Evolutionary conservation across 2,329 filamentous ascomycete species (phyloP).

Genomic region (Westerdykella aurantiaca): DNA sequence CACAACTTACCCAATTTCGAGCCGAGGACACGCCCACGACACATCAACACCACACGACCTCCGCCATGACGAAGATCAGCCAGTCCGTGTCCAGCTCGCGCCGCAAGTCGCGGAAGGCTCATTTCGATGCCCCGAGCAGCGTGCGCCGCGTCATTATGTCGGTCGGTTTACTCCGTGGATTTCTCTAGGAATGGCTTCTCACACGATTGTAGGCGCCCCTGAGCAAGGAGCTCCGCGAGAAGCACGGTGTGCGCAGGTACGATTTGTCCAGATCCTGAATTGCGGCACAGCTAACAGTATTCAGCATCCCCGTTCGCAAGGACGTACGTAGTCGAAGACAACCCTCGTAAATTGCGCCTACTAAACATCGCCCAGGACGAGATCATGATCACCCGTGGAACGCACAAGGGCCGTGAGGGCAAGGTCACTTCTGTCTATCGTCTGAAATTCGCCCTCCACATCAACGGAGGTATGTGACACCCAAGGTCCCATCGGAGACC

Average conservation of each 20-base stretch:
- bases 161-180: constrained; percentile 59
- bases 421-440: constrained; percentile 87
- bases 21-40: constrained; percentile 21
- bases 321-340: constrained; percentile 45
- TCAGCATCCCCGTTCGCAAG: constrained; percentile 85
- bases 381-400: constrained; percentile 84
- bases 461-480: constrained; percentile 62
- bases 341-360: constrained; percentile 31
- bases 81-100: constrained; percentile 66
- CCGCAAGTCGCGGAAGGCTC: constrained; percentile 98
- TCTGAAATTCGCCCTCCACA: constrained; percentile 86
- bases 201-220: constrained; percentile 34
- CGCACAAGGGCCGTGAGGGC: constrained; percentile 97
- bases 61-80: constrained; percentile 69
- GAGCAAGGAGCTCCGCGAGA: constrained; percentile 84
- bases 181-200: constrained; percentile 20
- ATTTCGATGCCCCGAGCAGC: constrained; percentile 93
- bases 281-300: constrained; percentile 4
- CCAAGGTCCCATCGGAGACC: background rate
- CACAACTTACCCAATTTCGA: constrained; percentile 12
- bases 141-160: constrained; percentile 90
- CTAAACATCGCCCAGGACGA: constrained; percentile 53
- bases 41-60: constrained; percentile 27
- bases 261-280: constrained; percentile 26
- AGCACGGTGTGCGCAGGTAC: constrained; percentile 97